Conservation (phyloP, 1,284 basidiomycete genomes). For the Macrocybe sp. region DNA sequence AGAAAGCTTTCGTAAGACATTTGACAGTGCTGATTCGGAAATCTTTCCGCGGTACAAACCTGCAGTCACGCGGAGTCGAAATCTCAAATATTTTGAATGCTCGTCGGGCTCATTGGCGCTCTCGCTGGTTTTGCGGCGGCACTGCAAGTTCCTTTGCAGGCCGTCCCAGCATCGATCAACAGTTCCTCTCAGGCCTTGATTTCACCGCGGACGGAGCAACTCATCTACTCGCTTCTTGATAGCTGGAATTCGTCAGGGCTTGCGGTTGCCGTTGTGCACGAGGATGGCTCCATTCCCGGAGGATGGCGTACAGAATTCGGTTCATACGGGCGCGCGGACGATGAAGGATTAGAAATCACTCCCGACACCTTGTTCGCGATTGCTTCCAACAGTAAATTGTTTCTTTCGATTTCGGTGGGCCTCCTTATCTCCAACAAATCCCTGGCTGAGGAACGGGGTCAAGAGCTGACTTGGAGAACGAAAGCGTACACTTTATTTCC, state of each 20-base stretch:
- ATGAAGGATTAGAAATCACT: conserved; percentile 25
- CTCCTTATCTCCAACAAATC: conserved; percentile 11
- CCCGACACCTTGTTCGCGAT: conserved; percentile 37
- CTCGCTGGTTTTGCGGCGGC: too few species aligned
- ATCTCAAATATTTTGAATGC: too few species aligned
- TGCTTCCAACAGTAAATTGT: conserved; percentile 37
- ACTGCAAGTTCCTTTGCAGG: too few species aligned
- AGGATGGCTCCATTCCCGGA: conserved; percentile 20
- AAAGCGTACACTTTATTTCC: conserved; percentile 28
- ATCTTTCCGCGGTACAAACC: too few species aligned
- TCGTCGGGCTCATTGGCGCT: too few species aligned
- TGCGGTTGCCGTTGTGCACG: conserved; percentile 30
- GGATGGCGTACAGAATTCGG: conserved; percentile 32
- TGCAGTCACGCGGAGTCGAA: too few species aligned
- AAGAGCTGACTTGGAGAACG: conserved; percentile 28
- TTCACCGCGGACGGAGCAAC: too few species aligned
- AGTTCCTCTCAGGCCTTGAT: too few species aligned
- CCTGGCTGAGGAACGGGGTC: conserved; percentile 14
- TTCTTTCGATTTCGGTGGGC: conserved; percentile 32
- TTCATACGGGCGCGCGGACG: conserved; percentile 28
- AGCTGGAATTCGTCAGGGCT: conserved; percentile 32
- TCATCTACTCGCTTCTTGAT: conserved; percentile 14
- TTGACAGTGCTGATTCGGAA: too few species aligned
- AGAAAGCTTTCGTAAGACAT: too few species aligned
- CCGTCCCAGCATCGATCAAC: too few species aligned